phyloP scores from a whole-genome alignment of 495 filamentous ascomycete species.

The Pseudotulostoma volvatum region DNA sequence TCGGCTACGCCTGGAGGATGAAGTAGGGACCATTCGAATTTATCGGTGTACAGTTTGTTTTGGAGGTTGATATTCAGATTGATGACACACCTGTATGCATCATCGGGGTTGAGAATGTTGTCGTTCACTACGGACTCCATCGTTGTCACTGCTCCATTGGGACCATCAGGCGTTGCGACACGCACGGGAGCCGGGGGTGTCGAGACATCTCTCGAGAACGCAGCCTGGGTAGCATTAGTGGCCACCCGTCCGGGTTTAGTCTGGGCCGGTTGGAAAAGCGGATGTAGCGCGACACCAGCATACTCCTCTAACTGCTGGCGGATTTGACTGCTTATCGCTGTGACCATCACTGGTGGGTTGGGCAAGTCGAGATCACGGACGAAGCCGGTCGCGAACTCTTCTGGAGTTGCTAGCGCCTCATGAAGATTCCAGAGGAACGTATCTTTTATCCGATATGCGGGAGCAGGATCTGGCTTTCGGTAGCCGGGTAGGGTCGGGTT shows the following conservation, averaged over 20 bases:
- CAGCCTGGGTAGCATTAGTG: constrained; percentile 22
- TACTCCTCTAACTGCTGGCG: constrained; percentile 92
- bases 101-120: constrained; percentile 63
- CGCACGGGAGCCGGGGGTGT: constrained; percentile 33
- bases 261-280: constrained; percentile 55
- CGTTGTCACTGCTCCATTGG: constrained; percentile 21
- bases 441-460: constrained; percentile 77
- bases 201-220: constrained; percentile 32
- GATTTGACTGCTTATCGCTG: constrained; percentile 82
- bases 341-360: constrained; percentile 43
- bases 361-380: constrained; percentile 92
- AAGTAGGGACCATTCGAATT: constrained; percentile 94
- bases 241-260: constrained; percentile 20
- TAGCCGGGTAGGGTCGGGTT: constrained; percentile 58
- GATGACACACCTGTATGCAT: constrained; percentile 83
- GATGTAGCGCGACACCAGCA: constrained; percentile 83
- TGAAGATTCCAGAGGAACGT: constrained; percentile 96
- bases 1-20: constrained; percentile 86
- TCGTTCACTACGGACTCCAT: constrained; percentile 29
- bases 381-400: constrained; percentile 80
- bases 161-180: constrained; percentile 32
- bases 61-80: constrained; percentile 83
- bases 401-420: constrained; percentile 83
- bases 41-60: constrained; percentile 87
- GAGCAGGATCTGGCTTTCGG: constrained; percentile 54